Conservation (phyloP, 129 eudicot genomes). For the Lactuca sativa region DNA sequence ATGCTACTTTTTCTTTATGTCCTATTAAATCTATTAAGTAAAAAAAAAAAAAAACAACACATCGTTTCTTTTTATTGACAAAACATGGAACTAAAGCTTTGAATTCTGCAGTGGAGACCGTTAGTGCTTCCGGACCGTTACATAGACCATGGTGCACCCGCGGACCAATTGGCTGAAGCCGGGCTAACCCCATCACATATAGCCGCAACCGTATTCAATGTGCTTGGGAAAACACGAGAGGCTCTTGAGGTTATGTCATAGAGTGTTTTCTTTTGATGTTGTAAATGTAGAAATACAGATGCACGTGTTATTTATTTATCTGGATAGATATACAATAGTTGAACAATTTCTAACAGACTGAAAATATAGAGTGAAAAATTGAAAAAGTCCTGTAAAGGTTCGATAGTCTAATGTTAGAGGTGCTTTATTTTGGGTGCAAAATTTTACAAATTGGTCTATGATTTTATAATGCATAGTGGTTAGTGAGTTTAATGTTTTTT, state of each 20-base stretch:
- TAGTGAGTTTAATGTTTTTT: no score
- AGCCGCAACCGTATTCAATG: conserved; percentile 84
- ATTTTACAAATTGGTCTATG: no score
- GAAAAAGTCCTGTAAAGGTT: conserved; percentile 21
- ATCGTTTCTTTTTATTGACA: neutral
- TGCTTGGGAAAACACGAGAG: conserved; percentile 82
- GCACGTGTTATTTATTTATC: conserved; percentile 10
- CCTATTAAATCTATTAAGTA: neutral
- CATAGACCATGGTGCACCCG: conserved; percentile 91
- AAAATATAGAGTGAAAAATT: conserved; percentile 19
- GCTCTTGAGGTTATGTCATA: conserved; percentile 84
- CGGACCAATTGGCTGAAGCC: conserved; percentile 74
- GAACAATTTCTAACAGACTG: conserved; percentile 17
- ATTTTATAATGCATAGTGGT: no score
- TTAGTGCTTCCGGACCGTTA: conserved; percentile 90
- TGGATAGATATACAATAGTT: conserved; percentile 30
- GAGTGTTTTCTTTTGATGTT: conserved; percentile 14
- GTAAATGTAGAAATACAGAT: conserved; percentile 17
- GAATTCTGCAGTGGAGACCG: conserved; percentile 84
- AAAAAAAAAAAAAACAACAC: no score
- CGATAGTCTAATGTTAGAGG: neutral
- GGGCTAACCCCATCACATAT: conserved; percentile 90
- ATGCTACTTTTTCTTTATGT: neutral
- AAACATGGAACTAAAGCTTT: neutral
- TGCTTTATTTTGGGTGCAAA: neutral